These are phyloP conservation scores for Amanita subjunquillea DNA, from an alignment of 768 basidiomycete genomes.

Conservation along the genomic window DNA sequence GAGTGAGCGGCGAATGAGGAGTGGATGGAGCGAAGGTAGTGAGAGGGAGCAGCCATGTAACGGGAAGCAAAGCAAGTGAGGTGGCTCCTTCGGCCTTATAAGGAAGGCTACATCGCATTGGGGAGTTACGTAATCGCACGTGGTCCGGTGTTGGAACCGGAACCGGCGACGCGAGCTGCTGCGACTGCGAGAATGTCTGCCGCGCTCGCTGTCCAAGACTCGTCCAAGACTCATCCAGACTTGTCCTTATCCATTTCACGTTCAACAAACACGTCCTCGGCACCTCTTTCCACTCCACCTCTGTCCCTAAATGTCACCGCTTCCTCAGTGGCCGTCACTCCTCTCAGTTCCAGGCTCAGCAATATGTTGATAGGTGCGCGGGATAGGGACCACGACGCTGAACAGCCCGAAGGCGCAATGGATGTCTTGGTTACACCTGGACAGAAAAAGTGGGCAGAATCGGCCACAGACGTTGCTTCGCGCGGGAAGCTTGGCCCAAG, in stretches of 20 bases:
- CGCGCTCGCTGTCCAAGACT: conserved; percentile 1
- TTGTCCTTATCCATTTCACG: conserved; percentile 11
- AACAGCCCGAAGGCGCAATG: conserved; percentile 24
- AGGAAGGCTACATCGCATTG: background rate
- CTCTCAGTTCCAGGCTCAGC: conserved; percentile 24
- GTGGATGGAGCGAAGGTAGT: conserved; percentile 33
- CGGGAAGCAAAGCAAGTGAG: background rate
- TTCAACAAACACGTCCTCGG: conserved; percentile 42
- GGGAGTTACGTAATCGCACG: background rate
- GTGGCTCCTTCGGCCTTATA: background rate
- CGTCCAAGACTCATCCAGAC: conserved; percentile 5
- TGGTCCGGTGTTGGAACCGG: background rate
- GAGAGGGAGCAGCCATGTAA: conserved; percentile 15
- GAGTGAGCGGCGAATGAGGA: conserved; percentile 23
- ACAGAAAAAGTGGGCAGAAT: conserved; percentile 29
- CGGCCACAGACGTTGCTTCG: conserved; percentile 33
- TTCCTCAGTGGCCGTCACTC: conserved; percentile 21
- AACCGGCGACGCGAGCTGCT: background rate
- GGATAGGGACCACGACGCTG: conserved; percentile 10
- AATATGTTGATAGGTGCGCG: conserved; percentile 3
- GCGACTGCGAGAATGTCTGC: background rate
- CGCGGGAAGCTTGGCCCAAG: conserved; percentile 19
- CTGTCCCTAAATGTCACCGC: conserved; percentile 24
- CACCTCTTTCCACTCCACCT: conserved; percentile 39
- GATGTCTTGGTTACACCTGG: conserved; percentile 48